Percentiles rank a stretch among this genome's conserved stretches.
phyloP scores from a whole-genome alignment of 2,329 filamentous ascomycete species.

The Bipolaris bicolor region DNA sequence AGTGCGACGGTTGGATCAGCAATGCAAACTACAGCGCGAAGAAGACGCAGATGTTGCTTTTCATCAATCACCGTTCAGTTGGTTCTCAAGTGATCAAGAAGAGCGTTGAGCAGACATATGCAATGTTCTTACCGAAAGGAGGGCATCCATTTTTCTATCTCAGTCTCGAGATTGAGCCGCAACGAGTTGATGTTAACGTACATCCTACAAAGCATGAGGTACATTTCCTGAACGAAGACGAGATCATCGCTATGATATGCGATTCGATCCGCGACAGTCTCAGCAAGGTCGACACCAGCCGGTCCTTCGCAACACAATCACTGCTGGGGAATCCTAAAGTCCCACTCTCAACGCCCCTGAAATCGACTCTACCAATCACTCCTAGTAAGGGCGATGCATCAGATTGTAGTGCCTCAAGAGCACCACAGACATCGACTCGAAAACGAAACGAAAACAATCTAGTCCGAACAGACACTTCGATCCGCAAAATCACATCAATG shows the following conservation, averaged over 20 bases:
- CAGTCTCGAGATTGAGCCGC: slow-evolving; percentile 88
- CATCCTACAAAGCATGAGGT: slow-evolving; percentile 97
- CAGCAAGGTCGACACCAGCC: slow-evolving; percentile 87
- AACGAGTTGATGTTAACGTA: slow-evolving; percentile 93
- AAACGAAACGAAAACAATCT: slow-evolving; percentile 81
- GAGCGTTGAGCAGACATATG: slow-evolving; percentile 88
- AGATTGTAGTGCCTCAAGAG: slow-evolving; percentile 39
- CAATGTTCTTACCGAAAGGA: slow-evolving; percentile 85
- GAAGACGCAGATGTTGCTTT: slow-evolving; percentile 83
- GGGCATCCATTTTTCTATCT: slow-evolving; percentile 94
- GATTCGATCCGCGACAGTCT: slow-evolving; percentile 77
- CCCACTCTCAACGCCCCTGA: slow-evolving; percentile 50
- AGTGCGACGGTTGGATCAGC: slow-evolving; percentile 78
- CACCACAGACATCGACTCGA: slow-evolving; percentile 32
- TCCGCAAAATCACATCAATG: slow-evolving; percentile 97
- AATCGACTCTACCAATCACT: slow-evolving; percentile 40
- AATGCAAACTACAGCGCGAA: slow-evolving; percentile 97
- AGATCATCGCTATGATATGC: slow-evolving; percentile 88
- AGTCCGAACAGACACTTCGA: slow-evolving; percentile 84
- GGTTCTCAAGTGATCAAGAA: slow-evolving; percentile 89
- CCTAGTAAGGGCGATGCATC: slow-evolving; percentile 31
- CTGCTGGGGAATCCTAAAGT: slow-evolving; percentile 61
- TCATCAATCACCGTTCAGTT: slow-evolving; percentile 95
- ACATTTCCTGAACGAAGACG: slow-evolving; percentile 96
- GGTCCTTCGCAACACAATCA: slow-evolving; percentile 93